Evolutionary conservation across 306 rosid species (phyloP).

Genomic region (Cucurbita moschata): DNA sequence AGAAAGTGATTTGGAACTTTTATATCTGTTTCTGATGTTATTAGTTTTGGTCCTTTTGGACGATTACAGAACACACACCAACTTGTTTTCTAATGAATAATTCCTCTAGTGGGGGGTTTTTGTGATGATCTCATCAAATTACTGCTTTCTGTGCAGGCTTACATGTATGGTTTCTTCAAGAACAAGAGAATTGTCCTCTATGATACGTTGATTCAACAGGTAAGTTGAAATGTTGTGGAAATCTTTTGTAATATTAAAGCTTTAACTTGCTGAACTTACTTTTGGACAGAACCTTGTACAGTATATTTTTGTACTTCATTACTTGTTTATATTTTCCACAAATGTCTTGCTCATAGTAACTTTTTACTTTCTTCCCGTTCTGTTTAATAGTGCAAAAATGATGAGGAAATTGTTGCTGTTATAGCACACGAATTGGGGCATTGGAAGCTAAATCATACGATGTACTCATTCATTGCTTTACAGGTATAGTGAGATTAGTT

Average conservation of each 20-base stretch:
- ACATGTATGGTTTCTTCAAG: conserved; percentile 97
- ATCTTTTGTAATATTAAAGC: neutral
- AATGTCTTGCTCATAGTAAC: neutral
- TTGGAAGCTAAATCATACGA: conserved; percentile 93
- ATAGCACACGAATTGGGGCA: conserved; percentile 97
- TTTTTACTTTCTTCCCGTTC: neutral
- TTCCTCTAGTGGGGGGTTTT: neutral
- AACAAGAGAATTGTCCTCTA: conserved; percentile 94
- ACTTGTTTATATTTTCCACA: neutral
- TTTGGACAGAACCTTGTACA: neutral
- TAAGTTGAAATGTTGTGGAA: conserved; percentile 13
- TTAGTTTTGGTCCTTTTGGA: neutral
- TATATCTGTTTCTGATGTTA: neutral
- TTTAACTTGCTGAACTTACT: neutral
- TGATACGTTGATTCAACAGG: conserved; percentile 96
- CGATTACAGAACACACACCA: neutral
- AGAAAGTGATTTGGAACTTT: neutral
- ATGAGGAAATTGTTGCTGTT: conserved; percentile 92
- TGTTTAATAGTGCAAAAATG: conserved; percentile 67
- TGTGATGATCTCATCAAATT: neutral
- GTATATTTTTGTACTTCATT: neutral
- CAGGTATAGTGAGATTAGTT: conserved; percentile 48
- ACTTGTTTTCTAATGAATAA: neutral
- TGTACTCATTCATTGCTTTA: conserved; percentile 82
- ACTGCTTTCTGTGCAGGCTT: conserved; percentile 46